These are phyloP conservation scores for Sugiyamaella paludigena DNA, from an alignment of 1,139 yeast species.

Conservation along the genomic window DNA sequence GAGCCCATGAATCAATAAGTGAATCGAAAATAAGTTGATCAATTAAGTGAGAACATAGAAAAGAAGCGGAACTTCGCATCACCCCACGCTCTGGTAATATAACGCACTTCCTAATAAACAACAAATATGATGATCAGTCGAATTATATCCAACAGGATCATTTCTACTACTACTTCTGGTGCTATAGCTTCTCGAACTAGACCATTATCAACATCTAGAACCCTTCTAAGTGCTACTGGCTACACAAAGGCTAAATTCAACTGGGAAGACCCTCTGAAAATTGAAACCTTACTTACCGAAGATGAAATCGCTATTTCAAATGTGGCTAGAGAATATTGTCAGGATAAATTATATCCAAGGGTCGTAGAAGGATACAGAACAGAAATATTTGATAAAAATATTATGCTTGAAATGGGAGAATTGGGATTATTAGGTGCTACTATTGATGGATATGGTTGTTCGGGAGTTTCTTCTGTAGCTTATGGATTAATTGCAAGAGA, in stretches of 20 bases:
- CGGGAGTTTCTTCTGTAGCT: conserved; percentile 44
- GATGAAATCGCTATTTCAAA: conserved; percentile 43
- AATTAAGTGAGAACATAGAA: no score
- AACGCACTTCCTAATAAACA: no score
- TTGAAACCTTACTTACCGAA: conserved; percentile 40
- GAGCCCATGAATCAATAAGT: no score
- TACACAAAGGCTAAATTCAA: conserved; percentile 28
- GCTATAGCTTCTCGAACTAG: not conserved
- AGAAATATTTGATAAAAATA: conserved; percentile 39
- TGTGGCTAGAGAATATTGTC: conserved; percentile 43
- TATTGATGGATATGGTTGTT: conserved; percentile 45
- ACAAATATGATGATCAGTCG: no score
- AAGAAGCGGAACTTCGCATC: no score
- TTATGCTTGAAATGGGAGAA: conserved; percentile 44
- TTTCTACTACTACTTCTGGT: no score
- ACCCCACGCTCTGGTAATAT: no score
- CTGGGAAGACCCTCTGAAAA: conserved; percentile 42
- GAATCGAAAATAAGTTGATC: no score
- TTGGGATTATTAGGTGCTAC: conserved; percentile 45
- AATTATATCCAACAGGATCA: no score
- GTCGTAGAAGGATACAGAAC: conserved; percentile 44
- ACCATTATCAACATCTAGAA: conserved; percentile 1
- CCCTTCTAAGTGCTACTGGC: not conserved
- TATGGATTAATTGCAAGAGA: conserved; percentile 47
- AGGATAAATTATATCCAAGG: conserved; percentile 40